phyloP scores from a whole-genome alignment of 2,329 filamentous ascomycete species.

The Nemania sp. region DNA sequence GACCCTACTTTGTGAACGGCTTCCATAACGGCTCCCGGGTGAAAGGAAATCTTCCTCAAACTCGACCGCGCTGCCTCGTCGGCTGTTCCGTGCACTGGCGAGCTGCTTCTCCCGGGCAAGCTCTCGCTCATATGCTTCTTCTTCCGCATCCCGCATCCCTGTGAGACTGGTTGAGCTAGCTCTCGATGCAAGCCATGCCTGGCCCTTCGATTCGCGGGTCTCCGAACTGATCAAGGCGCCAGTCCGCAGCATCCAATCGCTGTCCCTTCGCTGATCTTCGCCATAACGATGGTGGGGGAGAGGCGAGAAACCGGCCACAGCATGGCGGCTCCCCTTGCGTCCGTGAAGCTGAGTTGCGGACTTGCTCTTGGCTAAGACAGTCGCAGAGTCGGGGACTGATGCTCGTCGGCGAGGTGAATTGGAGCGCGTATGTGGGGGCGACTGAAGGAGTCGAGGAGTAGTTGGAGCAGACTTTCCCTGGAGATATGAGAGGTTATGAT shows the following conservation, averaged over 20 bases:
- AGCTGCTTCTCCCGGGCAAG: slow-evolving; percentile 54
- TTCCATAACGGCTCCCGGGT: slow-evolving; percentile 52
- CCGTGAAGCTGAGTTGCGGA: slow-evolving; percentile 59
- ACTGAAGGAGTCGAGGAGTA: slow-evolving; percentile 65
- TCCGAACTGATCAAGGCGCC: slow-evolving; percentile 65
- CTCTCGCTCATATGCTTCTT: slow-evolving; percentile 56
- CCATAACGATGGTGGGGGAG: slow-evolving; percentile 38
- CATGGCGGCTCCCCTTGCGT: slow-evolving; percentile 31
- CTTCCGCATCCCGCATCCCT: slow-evolving; percentile 54
- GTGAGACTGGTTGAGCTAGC: slow-evolving; percentile 66
- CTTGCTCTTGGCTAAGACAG: slow-evolving; percentile 61
- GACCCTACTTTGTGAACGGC: slow-evolving; percentile 50
- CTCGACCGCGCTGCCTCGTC: slow-evolving; percentile 49
- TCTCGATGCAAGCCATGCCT: slow-evolving; percentile 68
- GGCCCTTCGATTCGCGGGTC: slow-evolving; percentile 68
- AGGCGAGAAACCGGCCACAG: slow-evolving; percentile 31
- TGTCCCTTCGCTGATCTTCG: slow-evolving; percentile 50
- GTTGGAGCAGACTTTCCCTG: slow-evolving; percentile 65
- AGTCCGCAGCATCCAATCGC: slow-evolving; percentile 67
- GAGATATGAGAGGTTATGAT: slow-evolving; percentile 56
- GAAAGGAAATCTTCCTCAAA: slow-evolving; percentile 44
- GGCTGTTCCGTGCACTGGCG: slow-evolving; percentile 52
- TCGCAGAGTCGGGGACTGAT: slow-evolving; percentile 40
- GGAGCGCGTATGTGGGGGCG: slow-evolving; percentile 54
- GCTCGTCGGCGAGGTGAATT: slow-evolving; percentile 49